phyloP scores from a whole-genome alignment of 2,329 filamentous ascomycete species.

The Scopulariopsis brevicaulis region DNA sequence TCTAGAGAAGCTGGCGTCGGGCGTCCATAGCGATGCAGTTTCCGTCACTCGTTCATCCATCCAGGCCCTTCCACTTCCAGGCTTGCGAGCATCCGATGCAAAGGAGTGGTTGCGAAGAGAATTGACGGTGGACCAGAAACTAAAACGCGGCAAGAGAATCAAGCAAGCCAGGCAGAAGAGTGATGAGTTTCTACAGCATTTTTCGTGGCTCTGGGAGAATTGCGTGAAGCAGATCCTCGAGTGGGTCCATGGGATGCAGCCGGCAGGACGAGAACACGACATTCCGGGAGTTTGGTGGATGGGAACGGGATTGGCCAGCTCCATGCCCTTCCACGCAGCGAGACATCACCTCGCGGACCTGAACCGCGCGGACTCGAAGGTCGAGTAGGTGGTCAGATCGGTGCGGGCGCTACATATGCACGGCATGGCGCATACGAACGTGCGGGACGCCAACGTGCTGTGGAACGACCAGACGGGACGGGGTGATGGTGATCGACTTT shows the following conservation, averaged over 20 bases:
- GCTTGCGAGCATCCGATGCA: constrained; percentile 4
- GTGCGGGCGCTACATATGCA: too few species aligned
- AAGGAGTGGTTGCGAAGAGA: constrained; percentile 1
- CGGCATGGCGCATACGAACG: too few species aligned
- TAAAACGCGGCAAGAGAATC: not conserved
- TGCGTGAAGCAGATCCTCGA: constrained; percentile 6
- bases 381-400: too few species aligned
- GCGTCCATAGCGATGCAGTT: constrained; percentile 6
- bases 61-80: not conserved
- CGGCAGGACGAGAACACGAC: not conserved
- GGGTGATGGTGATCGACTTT: too few species aligned
- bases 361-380: not conserved
- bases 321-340: constrained; percentile 9
- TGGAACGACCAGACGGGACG: too few species aligned
- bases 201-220: constrained; percentile 7
- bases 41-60: constrained; percentile 1
- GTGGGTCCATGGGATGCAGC: not conserved
- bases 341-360: not conserved
- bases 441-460: too few species aligned
- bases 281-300: constrained; percentile 8
- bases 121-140: not conserved
- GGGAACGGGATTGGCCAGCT: constrained; percentile 6
- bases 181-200: constrained; percentile 2
- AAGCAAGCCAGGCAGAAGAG: constrained; percentile 3
- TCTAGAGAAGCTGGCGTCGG: constrained; percentile 62